phyloP scores from a whole-genome alignment of 768 basidiomycete species.

The Boletus rex-veris region DNA sequence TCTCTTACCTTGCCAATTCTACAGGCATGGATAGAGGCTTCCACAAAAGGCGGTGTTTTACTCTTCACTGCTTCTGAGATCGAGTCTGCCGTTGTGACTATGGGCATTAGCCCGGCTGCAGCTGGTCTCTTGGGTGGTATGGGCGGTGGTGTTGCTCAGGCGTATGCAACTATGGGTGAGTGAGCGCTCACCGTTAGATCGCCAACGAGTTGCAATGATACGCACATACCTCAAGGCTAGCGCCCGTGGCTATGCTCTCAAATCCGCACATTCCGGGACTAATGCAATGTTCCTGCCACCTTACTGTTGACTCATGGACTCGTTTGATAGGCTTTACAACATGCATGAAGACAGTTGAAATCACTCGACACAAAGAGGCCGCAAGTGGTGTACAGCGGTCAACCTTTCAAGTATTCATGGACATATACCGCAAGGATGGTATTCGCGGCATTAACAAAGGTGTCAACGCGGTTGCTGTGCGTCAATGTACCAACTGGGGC shows the following conservation, averaged over 20 bases:
- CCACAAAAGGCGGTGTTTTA: conserved; percentile 95
- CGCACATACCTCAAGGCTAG: conserved; percentile 17
- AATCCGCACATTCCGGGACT: conserved; percentile 13
- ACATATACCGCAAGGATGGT: conserved; percentile 93
- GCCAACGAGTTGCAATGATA: conserved; percentile 15
- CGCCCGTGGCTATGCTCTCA: conserved; percentile 13
- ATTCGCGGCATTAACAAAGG: conserved; percentile 98
- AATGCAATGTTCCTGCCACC: neutral
- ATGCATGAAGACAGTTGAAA: conserved; percentile 99
- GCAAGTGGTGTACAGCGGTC: conserved; percentile 81
- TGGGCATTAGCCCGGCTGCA: conserved; percentile 75
- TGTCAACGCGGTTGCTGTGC: conserved; percentile 90
- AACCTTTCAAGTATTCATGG: conserved; percentile 91
- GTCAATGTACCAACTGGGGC: conserved; percentile 93
- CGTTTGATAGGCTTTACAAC: conserved; percentile 82
- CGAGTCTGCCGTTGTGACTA: conserved; percentile 58
- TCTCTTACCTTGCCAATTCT: neutral
- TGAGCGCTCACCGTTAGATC: conserved; percentile 15
- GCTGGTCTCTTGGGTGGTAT: conserved; percentile 95
- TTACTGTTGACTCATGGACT: conserved; percentile 8
- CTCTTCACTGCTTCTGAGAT: conserved; percentile 96
- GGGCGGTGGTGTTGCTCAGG: conserved; percentile 96
- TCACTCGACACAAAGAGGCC: conserved; percentile 92
- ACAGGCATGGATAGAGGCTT: conserved; percentile 99
- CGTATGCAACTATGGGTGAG: conserved; percentile 99